Conservation (phyloP, 805 yeast genomes). For the Candida khao-thaluensis region DNA sequence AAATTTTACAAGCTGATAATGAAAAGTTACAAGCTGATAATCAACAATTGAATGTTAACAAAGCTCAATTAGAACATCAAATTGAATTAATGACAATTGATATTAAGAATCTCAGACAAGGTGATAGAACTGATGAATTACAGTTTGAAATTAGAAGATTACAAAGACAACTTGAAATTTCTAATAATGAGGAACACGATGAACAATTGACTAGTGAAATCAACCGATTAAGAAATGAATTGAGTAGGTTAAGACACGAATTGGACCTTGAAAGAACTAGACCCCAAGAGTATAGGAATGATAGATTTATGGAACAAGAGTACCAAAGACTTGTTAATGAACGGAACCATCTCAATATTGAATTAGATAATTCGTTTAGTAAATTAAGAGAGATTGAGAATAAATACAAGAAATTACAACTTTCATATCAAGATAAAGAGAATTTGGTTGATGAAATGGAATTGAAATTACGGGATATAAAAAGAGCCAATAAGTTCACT, state of each 20-base stretch:
- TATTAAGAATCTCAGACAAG: conserved; percentile 34
- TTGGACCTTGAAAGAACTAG: conserved; percentile 9
- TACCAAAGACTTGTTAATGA: conserved; percentile 15
- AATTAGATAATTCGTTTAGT: conserved; percentile 37
- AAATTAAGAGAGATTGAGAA: conserved; percentile 23
- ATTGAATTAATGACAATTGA: conserved; percentile 37
- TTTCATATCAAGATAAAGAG: conserved; percentile 35
- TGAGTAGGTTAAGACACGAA: neutral
- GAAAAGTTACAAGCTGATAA: conserved; percentile 17
- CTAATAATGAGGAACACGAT: conserved; percentile 9
- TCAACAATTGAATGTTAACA: neutral
- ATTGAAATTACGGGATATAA: conserved; percentile 30
- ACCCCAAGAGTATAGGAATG: neutral
- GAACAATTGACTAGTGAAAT: conserved; percentile 12
- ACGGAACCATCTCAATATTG: conserved; percentile 15
- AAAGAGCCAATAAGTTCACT: conserved; percentile 22
- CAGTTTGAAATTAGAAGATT: conserved; percentile 13
- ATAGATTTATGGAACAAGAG: conserved; percentile 10
- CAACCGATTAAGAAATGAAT: conserved; percentile 3
- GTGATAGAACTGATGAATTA: conserved; percentile 22
- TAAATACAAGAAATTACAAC: conserved; percentile 14
- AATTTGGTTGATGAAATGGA: conserved; percentile 33
- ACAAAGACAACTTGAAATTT: conserved; percentile 13
- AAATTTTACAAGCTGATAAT: conserved; percentile 13
- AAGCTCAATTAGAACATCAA: conserved; percentile 18